Evolutionary conservation across 306 rosid genomes (phyloP).

Genomic region (Sechiopsis laciniata): DNA sequence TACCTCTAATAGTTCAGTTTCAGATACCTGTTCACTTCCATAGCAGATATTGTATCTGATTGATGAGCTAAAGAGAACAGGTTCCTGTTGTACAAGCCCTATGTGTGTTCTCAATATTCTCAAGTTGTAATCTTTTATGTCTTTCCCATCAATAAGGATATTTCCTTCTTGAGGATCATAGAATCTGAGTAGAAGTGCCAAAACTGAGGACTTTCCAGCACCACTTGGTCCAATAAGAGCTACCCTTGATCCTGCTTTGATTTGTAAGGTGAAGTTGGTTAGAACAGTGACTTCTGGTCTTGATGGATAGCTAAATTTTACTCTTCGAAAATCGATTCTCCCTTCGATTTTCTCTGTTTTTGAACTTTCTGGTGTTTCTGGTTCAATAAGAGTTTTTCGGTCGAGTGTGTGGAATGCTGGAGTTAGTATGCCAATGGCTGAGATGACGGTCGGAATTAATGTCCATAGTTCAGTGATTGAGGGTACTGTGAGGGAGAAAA

Average conservation of each 20-base stretch:
- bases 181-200: slow-evolving; percentile 70
- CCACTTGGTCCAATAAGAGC: slow-evolving; percentile 88
- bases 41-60: slow-evolving; percentile 69
- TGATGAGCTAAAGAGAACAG: slow-evolving; percentile 70
- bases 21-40: slow-evolving; percentile 54
- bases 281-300: slow-evolving; percentile 62
- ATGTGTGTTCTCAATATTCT: slow-evolving; percentile 70
- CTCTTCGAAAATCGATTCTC: slow-evolving; percentile 48
- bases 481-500: slow-evolving; percentile 90
- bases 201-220: slow-evolving; percentile 71
- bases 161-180: slow-evolving; percentile 62
- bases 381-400: slow-evolving; percentile 58
- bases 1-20: slow-evolving; percentile 61
- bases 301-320: slow-evolving; percentile 56
- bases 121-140: slow-evolving; percentile 56
- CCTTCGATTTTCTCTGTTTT: slow-evolving; percentile 46
- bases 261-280: slow-evolving; percentile 56
- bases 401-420: slow-evolving; percentile 81
- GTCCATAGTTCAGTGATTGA: slow-evolving; percentile 88
- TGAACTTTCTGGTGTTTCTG: slow-evolving; percentile 47
- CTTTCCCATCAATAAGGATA: slow-evolving; percentile 58
- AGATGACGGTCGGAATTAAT: slow-evolving; percentile 67
- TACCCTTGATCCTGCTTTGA: slow-evolving; percentile 59
- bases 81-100: slow-evolving; percentile 87
- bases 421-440: slow-evolving; percentile 64